These are phyloP conservation scores for Solanum chilense DNA, from an alignment of 257 asterid species.

Conservation along the genomic window DNA sequence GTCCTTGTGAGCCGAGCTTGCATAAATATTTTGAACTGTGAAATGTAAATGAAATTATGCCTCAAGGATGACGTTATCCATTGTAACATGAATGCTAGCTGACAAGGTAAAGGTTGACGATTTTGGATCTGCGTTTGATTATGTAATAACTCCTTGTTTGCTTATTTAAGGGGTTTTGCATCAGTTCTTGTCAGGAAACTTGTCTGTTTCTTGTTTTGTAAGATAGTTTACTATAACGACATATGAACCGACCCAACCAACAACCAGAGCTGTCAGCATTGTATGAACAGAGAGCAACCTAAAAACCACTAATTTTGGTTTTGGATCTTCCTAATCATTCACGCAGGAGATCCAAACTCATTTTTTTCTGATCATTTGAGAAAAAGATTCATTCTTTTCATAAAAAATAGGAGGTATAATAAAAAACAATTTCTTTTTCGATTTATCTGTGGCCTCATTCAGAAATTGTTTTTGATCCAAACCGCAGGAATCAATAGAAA, in stretches of 20 bases:
- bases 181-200: not conserved
- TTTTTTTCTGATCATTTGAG: not conserved
- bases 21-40: not conserved
- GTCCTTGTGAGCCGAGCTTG: not conserved
- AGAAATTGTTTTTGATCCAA: too few relatives aligned
- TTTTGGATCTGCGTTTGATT: not conserved
- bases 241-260: not conserved
- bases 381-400: too few relatives aligned
- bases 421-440: too few relatives aligned
- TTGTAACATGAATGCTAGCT: not conserved
- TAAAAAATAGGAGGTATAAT: too few relatives aligned
- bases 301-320: not conserved
- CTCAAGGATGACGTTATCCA: not conserved
- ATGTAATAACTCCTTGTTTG: not conserved
- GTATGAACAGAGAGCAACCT: not conserved
- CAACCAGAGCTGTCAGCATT: not conserved
- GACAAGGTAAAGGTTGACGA: not conserved
- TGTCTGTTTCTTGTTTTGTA: not conserved
- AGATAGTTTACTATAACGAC: not conserved
- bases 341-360: not conserved
- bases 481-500: too few relatives aligned
- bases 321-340: not conserved
- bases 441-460: too few relatives aligned
- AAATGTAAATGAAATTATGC: not conserved
- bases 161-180: not conserved